Evolutionary conservation across 192 early-diverging fungal species (phyloP), one percentile per base, ranked within the genome.

Genomic region (Radiomyces spectabilis): DNA sequence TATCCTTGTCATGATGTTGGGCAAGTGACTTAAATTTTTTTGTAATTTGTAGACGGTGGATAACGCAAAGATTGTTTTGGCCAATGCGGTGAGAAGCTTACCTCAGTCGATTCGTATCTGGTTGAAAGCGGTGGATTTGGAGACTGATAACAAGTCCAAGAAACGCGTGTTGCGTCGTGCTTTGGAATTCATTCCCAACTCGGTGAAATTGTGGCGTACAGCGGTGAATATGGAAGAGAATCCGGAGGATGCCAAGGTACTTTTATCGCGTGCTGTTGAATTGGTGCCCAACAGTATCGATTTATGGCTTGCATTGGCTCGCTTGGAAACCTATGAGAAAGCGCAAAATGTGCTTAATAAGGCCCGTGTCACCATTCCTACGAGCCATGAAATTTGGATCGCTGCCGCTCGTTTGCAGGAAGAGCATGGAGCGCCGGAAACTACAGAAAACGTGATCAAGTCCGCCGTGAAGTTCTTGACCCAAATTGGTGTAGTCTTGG

Each of bases 51-150:
- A 59, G 57, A 87, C 71, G 24, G 57, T 68, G 5, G 85, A 92
- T 4, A 88, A 86, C 34, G 93, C 94, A 8, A 93, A 93, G 58
- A 79, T 85, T 37, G 87, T 98, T 41, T 77, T 98, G n/a, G 89
- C 90, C 9, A 84, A 88, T 55, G 95, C 94, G 2, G 87, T 92
- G 27, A 80, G 89, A 10, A 80, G 91, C 53, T 59, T 97, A 27
- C 97, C 97, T 15, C 86, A 90, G 33, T 91, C 91, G 1, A 93
- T 97, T 50, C 87, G 89, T 38, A 81, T 99, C 22, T 99, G 97
- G 97, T 69, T 87, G 24, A 76, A 84, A 21, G 94, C 97, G 0
- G 84, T 85, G 33, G 81, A 87, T 13, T 74, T 97, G 5, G 97
- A 99, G 64, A 75, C 76, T 3, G 90, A 91, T 27, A 38, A 64